Evolutionary conservation across 495 filamentous ascomycete genomes (phyloP), one percentile per base, ranked within the genome.

Genomic region (Aspergillus avenaceus): DNA sequence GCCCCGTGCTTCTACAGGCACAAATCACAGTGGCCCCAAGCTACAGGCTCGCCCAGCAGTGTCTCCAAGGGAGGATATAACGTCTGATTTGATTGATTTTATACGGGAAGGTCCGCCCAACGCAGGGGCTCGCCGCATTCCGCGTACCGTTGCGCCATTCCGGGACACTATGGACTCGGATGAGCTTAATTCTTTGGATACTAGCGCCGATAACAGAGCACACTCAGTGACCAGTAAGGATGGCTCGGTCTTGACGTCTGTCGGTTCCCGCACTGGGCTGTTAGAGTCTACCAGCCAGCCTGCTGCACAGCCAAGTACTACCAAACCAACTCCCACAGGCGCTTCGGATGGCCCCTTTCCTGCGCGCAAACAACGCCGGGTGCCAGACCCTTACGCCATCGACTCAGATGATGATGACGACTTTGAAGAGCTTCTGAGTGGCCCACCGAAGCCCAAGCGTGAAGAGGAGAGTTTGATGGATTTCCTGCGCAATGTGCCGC

Each of bases 41-140:
- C 69, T 89, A 40, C 81, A 90, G 68, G 84, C 90, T 52, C 85
- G 91, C 14, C 80, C 84, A 53, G 79, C 90, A n/a, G 71, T 77
- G 24, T 74, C 79, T 18, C 70, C 80, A 21, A 71, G 72, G 23
- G 78, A 75, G 34, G 82, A 83, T 40, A 79, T 83, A 56, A 95
- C 83, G 40, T 84, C 85, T 2, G 93, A 96, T 52, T 69, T 98
- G 31, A 95, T 96, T 44, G 90, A 97, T 59, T 97, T 97, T 69
- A 91, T 98, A 45, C 84, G 91, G 41, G 83, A 87, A 65, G 88
- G 92, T 1, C 85, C 92, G 7, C 81, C 84, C 0, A 73, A 67
- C 45, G 62, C 61, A 8, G 73, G 73, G 23, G 62, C 74, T 45
- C 87, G 80, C 41, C 81, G 88, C 25, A 91, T 91, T 55, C 85